Evolutionary conservation across 805 yeast species (phyloP).

Genomic region (Ogataea parapolymorpha): DNA sequence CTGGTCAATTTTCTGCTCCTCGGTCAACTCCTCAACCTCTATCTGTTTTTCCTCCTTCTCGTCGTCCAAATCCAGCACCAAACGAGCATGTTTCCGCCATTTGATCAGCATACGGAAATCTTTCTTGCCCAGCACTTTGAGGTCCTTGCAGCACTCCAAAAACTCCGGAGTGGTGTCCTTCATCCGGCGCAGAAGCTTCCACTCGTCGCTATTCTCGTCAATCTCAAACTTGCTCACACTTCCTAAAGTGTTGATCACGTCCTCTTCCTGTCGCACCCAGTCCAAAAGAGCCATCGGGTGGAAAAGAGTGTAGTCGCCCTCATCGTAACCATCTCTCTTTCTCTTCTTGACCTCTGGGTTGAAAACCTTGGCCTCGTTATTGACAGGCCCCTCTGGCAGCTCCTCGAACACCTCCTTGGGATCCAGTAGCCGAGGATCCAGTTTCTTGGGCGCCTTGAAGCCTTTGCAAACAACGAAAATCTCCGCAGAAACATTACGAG

Average conservation of each 20-base stretch:
- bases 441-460: conserved; percentile 91
- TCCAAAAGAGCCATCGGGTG: conserved; percentile 75
- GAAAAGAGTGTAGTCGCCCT: conserved; percentile 75
- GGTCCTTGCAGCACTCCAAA: conserved; percentile 79
- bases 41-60: conserved; percentile 46
- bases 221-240: conserved; percentile 59
- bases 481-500: conserved; percentile 98
- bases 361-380: conserved; percentile 87
- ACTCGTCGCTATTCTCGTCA: conserved; percentile 63
- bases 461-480: conserved; percentile 96
- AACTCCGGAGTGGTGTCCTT: conserved; percentile 78
- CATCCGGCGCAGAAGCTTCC: conserved; percentile 68
- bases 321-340: conserved; percentile 95
- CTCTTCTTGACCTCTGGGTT: conserved; percentile 91
- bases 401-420: conserved; percentile 95
- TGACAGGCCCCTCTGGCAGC: conserved; percentile 65
- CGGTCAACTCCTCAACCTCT: conserved; percentile 65
- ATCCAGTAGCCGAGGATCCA: conserved; percentile 90
- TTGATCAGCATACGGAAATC: conserved; percentile 82
- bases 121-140: conserved; percentile 89
- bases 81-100: conserved; percentile 89
- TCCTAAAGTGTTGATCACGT: conserved; percentile 82
- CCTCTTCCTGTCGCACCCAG: conserved; percentile 68
- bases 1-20: conserved; percentile 84
- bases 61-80: conserved; percentile 63